Conservation (phyloP, 306 rosid species). For the Calophaca sinica region DNA sequence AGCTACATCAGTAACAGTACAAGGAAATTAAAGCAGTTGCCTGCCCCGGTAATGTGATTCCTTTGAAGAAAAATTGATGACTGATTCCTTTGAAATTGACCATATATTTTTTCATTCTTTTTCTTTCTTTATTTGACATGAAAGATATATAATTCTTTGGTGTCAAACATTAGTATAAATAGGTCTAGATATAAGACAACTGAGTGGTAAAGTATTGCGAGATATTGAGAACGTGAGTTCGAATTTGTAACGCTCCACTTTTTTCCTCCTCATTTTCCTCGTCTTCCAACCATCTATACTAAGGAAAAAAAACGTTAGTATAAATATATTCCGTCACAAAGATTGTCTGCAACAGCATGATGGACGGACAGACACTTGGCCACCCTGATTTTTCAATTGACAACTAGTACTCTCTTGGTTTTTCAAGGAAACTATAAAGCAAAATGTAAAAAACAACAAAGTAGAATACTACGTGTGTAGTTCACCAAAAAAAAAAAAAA, state of each 20-base stretch:
- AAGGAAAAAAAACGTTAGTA: not conserved
- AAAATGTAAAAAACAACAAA: not conserved
- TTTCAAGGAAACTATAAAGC: not conserved
- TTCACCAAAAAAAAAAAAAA: no score
- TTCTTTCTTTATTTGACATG: slow-evolving; percentile 8
- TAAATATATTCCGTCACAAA: not conserved
- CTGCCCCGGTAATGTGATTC: no score
- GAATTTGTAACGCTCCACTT: no score
- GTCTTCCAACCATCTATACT: no score
- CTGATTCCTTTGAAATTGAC: slow-evolving; percentile 32
- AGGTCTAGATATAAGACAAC: no score
- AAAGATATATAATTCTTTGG: slow-evolving; percentile 16
- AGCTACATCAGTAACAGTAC: no score
- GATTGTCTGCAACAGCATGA: slow-evolving; percentile 21
- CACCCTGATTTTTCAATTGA: slow-evolving; percentile 31
- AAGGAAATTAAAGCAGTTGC: no score
- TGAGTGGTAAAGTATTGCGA: no score
- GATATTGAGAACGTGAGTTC: no score
- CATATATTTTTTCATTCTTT: slow-evolving; percentile 11
- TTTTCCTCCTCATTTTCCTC: no score
- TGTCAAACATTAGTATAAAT: slow-evolving; percentile 9
- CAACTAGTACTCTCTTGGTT: slow-evolving; percentile 34
- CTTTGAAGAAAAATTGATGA: no score
- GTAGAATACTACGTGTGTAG: no score
- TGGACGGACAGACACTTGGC: slow-evolving; percentile 40